phyloP scores from a whole-genome alignment of 345 rosid species.

The Corymbia maculata region DNA sequence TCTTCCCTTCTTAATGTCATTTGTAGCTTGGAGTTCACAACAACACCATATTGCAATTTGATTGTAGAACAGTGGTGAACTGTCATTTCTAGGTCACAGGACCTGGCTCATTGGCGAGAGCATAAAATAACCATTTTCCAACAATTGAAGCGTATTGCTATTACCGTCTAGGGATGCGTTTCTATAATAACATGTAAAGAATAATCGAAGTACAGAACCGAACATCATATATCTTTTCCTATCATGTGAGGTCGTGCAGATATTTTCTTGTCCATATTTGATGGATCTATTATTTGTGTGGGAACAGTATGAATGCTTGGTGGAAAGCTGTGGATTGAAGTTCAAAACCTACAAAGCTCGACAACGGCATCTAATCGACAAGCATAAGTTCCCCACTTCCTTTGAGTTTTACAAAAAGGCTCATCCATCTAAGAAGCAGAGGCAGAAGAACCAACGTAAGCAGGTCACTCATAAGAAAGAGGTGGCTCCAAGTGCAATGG shows the following conservation, averaged over 20 bases:
- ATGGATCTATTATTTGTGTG: background rate
- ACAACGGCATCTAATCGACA: conserved; percentile 78
- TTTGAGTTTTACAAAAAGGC: conserved; percentile 76
- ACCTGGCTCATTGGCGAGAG: background rate
- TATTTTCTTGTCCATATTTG: background rate
- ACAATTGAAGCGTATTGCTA: background rate
- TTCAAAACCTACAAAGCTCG: conserved; percentile 71
- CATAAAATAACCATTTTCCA: background rate
- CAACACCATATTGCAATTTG: background rate
- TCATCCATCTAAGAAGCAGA: conserved; percentile 65
- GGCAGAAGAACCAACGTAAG: conserved; percentile 51
- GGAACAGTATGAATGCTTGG: conserved; percentile 79
- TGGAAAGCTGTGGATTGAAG: conserved; percentile 82
- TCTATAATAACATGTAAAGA: background rate
- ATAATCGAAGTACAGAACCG: background rate
- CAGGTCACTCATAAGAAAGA: conserved; percentile 13
- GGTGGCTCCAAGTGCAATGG: conserved; percentile 46
- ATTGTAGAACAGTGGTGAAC: background rate
- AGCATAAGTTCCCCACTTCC: conserved; percentile 81
- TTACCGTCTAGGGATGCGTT: background rate
- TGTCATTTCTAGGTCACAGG: background rate
- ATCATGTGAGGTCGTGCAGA: background rate
- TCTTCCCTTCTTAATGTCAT: background rate
- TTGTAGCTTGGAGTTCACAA: background rate
- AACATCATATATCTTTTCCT: background rate